A percentile compares a stretch with the other conserved stretches of the same genome.
These are phyloP conservation scores for Ceratopteris richardii DNA, from an alignment of 75 land plant genomes.

Conservation along the genomic window DNA sequence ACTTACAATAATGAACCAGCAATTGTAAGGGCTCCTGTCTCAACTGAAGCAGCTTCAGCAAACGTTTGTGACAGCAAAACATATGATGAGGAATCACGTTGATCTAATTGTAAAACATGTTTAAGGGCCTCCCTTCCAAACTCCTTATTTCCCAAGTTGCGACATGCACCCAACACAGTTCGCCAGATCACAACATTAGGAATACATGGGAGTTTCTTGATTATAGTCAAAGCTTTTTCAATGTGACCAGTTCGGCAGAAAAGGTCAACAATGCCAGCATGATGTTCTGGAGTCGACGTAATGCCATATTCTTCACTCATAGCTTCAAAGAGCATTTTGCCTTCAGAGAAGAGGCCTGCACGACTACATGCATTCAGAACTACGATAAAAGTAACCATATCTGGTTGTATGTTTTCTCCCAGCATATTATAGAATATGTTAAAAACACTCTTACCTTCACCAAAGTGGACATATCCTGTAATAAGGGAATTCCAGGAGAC, in stretches of 20 bases:
- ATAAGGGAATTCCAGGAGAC: conserved; percentile 44
- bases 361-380: conserved; percentile 49
- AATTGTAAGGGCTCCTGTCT: too few species aligned
- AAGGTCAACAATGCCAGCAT: conserved; percentile 55
- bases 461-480: conserved; percentile 35
- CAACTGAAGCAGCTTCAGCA: background rate
- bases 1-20: too few species aligned
- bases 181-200: background rate
- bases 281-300: conserved; percentile 40
- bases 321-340: conserved; percentile 38
- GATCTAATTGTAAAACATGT: too few species aligned
- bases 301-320: conserved; percentile 43
- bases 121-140: background rate
- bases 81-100: too few species aligned
- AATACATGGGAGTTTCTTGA: conserved; percentile 33
- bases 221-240: conserved; percentile 28
- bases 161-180: background rate
- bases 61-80: too few species aligned
- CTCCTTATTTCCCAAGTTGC: background rate
- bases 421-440: conserved; percentile 5
- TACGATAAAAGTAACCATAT: conserved; percentile 20
- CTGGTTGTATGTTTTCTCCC: background rate
- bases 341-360: conserved; percentile 52
- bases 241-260: conserved; percentile 49
- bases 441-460: conserved; percentile 6